A percentile compares a stretch with the other conserved stretches of the same genome.
These are phyloP conservation scores for Fusarium sambucinum DNA, from an alignment of 2,329 filamentous ascomycete genomes.

Conservation along the genomic window DNA sequence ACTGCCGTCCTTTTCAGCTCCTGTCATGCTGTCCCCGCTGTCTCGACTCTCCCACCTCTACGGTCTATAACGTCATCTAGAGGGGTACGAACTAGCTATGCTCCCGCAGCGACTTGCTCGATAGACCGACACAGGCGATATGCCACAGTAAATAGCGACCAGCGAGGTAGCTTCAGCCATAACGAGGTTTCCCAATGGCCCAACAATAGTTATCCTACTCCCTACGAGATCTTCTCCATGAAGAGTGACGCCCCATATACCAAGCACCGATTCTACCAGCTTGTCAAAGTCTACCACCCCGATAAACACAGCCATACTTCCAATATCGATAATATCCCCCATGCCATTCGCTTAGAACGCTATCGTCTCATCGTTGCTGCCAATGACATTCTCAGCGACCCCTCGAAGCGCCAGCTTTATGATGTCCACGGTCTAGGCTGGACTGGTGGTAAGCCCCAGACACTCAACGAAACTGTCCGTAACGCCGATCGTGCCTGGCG, in stretches of 20 bases:
- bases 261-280: slow-evolving; percentile 86
- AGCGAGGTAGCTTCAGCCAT: slow-evolving; percentile 7
- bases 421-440: slow-evolving; percentile 87
- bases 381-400: slow-evolving; percentile 88
- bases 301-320: slow-evolving; percentile 67
- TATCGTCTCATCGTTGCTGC: slow-evolving; percentile 91
- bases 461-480: slow-evolving; percentile 57
- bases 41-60: slow-evolving; percentile 23
- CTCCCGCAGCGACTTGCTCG: slow-evolving; percentile 10
- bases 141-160: slow-evolving; percentile 39
- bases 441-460: slow-evolving; percentile 69
- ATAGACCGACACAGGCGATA: slow-evolving; percentile 33
- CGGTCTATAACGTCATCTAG: slow-evolving; percentile 45
- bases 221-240: slow-evolving; percentile 86
- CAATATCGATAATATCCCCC: slow-evolving; percentile 54
- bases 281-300: slow-evolving; percentile 97
- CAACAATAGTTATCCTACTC: slow-evolving; percentile 70
- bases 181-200: slow-evolving; percentile 59
- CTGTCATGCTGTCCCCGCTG: slow-evolving; percentile 38
- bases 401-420: slow-evolving; percentile 81
- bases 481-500: slow-evolving; percentile 63
- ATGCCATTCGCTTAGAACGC: slow-evolving; percentile 79
- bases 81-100: slow-evolving; percentile 22
- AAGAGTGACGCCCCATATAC: slow-evolving; percentile 75
- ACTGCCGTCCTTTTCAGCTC: slow-evolving; percentile 35